Conservation (phyloP, 352 stramenopile species). For the Globisporangium emineosum region DNA sequence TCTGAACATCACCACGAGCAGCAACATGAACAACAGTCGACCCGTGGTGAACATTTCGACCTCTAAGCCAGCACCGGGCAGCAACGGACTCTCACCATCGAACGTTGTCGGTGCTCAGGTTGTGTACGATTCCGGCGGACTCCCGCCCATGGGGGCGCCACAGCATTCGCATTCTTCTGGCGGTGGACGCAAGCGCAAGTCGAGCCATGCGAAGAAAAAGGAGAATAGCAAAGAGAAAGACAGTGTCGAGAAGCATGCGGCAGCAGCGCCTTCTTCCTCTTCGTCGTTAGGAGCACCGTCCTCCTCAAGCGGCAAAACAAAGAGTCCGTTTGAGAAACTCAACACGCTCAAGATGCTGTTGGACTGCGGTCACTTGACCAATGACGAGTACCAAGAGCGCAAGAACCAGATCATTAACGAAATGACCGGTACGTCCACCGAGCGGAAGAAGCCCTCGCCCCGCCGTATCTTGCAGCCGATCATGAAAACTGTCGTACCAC, state of each 20-base stretch:
- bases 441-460: slow-evolving; percentile 51
- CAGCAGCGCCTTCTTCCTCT: background rate
- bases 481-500: slow-evolving; percentile 79
- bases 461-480: slow-evolving; percentile 52
- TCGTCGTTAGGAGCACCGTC: background rate
- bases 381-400: slow-evolving; percentile 78
- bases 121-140: background rate
- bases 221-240: slow-evolving; percentile 19
- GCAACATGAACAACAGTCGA: slow-evolving; percentile 19
- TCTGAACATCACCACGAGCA: slow-evolving; percentile 22
- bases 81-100: slow-evolving; percentile 5
- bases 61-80: slow-evolving; percentile 5
- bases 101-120: background rate
- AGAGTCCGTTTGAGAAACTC: slow-evolving; percentile 79
- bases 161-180: slow-evolving; percentile 3
- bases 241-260: slow-evolving; percentile 4
- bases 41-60: slow-evolving; percentile 16
- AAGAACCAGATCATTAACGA: slow-evolving; percentile 89
- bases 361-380: slow-evolving; percentile 71
- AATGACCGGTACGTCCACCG: slow-evolving; percentile 77
- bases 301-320: slow-evolving; percentile 11
- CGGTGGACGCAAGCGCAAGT: slow-evolving; percentile 16
- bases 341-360: slow-evolving; percentile 83
- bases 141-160: background rate
- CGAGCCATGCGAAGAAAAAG: slow-evolving; percentile 21